These are phyloP conservation scores for Carex scoparia DNA, from an alignment of 176 grass and related monocot genomes.

Conservation along the genomic window DNA sequence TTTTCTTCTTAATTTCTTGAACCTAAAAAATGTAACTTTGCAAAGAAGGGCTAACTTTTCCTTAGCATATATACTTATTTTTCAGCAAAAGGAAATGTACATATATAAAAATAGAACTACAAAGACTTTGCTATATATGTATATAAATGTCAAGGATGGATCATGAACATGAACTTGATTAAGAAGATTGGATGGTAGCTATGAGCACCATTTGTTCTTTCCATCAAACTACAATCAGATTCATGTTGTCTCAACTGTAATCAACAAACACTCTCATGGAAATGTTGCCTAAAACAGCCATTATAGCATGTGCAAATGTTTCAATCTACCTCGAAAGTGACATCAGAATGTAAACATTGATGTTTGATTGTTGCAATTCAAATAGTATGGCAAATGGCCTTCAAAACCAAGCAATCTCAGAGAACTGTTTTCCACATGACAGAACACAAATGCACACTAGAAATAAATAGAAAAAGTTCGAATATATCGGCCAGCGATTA, in stretches of 20 bases:
- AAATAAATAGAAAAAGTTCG: not conserved
- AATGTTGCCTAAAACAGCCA: slow-evolving; percentile 18
- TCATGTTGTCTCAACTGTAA: slow-evolving; percentile 6
- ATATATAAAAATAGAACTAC: slow-evolving; percentile 7
- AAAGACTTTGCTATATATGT: not conserved
- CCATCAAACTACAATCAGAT: slow-evolving; percentile 2
- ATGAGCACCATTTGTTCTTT: not conserved
- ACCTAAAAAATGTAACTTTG: slow-evolving; percentile 2
- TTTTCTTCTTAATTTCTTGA: not conserved
- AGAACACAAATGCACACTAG: not conserved
- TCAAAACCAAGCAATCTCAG: not conserved
- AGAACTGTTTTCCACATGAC: not conserved
- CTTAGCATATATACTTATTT: not conserved
- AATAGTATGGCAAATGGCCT: not conserved
- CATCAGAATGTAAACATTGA: not conserved
- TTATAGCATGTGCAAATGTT: slow-evolving; percentile 11
- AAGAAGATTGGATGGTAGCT: not conserved
- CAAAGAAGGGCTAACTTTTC: not conserved
- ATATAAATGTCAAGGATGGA: not conserved
- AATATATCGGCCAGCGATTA: not conserved
- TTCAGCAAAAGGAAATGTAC: not conserved
- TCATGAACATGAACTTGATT: not conserved
- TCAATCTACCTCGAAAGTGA: not conserved
- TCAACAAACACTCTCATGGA: slow-evolving; percentile 11
- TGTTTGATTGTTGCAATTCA: not conserved